Percentiles rank a stretch among this genome's conserved stretches.
Conservation (phyloP, 2,329 filamentous ascomycete genomes). For the Lachnellula occidentalis region DNA sequence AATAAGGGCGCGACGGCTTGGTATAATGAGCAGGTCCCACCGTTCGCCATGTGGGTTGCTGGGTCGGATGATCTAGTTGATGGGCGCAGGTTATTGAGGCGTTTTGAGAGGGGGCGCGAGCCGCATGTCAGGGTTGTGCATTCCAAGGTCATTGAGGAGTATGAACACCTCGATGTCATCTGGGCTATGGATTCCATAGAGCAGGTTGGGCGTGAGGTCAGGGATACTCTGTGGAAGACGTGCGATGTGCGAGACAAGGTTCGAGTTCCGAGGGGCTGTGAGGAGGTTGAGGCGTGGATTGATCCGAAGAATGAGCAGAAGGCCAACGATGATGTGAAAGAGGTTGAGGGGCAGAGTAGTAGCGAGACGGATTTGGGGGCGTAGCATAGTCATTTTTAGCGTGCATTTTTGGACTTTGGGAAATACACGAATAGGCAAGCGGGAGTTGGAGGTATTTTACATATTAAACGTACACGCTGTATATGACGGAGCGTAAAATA, state of each 20-base stretch:
- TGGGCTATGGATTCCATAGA: constrained; percentile 89
- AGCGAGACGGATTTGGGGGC: not conserved
- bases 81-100: constrained; percentile 64
- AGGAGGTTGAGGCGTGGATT: constrained; percentile 24
- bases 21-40: constrained; percentile 76
- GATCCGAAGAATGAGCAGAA: constrained; percentile 8
- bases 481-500: too few relatives aligned
- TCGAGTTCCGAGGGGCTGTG: constrained; percentile 26
- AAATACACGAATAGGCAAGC: too few relatives aligned
- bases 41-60: constrained; percentile 83
- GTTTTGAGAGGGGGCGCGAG: constrained; percentile 73
- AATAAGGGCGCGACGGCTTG: constrained; percentile 58
- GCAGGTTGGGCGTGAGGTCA: constrained; percentile 74
- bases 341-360: not conserved
- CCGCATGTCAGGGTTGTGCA: constrained; percentile 78
- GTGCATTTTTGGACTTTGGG: too few relatives aligned
- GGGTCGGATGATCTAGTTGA: constrained; percentile 83
- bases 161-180: constrained; percentile 91
- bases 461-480: too few relatives aligned
- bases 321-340: not conserved
- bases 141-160: constrained; percentile 74
- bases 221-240: constrained; percentile 80
- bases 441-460: too few relatives aligned
- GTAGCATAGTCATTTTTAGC: too few relatives aligned
- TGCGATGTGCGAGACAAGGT: constrained; percentile 34